Evolutionary conservation across 495 filamentous ascomycete genomes (phyloP).

Genomic region (Aspergillus haitiensis): DNA sequence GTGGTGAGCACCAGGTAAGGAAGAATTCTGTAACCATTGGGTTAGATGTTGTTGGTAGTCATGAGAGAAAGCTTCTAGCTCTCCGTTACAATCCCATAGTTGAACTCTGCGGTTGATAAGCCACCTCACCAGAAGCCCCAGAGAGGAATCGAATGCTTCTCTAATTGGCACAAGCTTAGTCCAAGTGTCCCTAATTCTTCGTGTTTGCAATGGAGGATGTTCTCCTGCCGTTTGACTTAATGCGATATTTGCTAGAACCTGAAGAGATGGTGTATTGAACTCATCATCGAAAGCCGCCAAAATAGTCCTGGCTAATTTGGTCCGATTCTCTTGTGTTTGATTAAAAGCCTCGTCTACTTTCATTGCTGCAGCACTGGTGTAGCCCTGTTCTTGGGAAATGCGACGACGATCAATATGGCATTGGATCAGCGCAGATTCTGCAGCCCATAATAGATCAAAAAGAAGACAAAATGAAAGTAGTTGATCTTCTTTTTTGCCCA

Average conservation of each 20-base stretch:
- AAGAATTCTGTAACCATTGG: constrained; percentile 30
- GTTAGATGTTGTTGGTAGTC: constrained; percentile 31
- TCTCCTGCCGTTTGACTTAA: constrained; percentile 23
- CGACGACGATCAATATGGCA: constrained; percentile 32
- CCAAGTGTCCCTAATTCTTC: constrained; percentile 27
- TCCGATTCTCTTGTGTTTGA: constrained; percentile 22
- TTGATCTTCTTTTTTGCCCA: constrained; percentile 23
- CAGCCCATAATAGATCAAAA: constrained; percentile 28
- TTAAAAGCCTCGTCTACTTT: constrained; percentile 25
- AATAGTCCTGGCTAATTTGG: constrained; percentile 24
- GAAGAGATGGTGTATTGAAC: constrained; percentile 23
- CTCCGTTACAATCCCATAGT: constrained; percentile 33
- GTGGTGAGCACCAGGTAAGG: constrained; percentile 11
- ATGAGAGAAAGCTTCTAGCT: constrained; percentile 29
- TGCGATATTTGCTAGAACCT: constrained; percentile 24
- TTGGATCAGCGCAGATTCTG: constrained; percentile 29
- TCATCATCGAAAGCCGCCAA: constrained; percentile 30
- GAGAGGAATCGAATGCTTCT: constrained; percentile 18
- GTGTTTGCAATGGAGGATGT: constrained; percentile 24
- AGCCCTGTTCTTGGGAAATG: constrained; percentile 25
- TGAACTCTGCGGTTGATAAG: constrained; percentile 33
- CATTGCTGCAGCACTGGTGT: constrained; percentile 17
- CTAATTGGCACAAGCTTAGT: constrained; percentile 19
- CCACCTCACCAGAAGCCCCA: constrained; percentile 27
- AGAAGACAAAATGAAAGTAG: constrained; percentile 23